Evolutionary conservation across 257 asterid species (phyloP), one percentile per base, ranked within the genome.

Genomic region (Lycium barbarum): DNA sequence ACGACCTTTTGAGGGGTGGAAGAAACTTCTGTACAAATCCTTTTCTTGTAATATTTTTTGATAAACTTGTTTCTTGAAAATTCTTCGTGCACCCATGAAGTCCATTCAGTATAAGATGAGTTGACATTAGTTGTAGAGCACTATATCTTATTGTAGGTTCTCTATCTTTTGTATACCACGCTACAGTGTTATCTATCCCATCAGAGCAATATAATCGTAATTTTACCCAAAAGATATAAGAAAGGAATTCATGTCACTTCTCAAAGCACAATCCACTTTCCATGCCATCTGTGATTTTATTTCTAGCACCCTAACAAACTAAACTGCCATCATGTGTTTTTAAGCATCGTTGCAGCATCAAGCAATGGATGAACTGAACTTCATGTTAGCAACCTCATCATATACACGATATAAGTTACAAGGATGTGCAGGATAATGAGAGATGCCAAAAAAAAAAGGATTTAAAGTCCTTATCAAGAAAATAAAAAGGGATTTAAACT

Each of bases 241-340:
- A 22, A 74, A 74, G 81, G 20, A 10, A 74, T 22, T 73, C 78
- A 7, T 70, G 53, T 15, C 78, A 74, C 40, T 47, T 15, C 20
- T 12, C 22, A 49, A 49, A 74, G 81, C 58, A 74, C 81, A 74
- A 74, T 14, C 81, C 22, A 74, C 22, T 51, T 47, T 74, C 20
- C 20, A 20, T 49, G 43, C 53, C 45, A 74, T 74, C 45, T 74
- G 4, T 2, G 13, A 49, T 49, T 15, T 74, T 49, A 49, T 74
- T 58, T 22, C 18, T 40, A 74, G 81, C 45, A 74, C 12, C 81
- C 62, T 22, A 74, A 49, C 81, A 22, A 73, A 74, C 62, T 74
- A 74, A 49, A 49, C 62, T 74, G 22, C 22, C 43, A 74, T 49
- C 22, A 49, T 5, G 13, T 74, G 55, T 71, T 71, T 20, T 43